These are phyloP conservation scores for Lanmaoa rubissima DNA, from an alignment of 768 basidiomycete genomes.

Conservation along the genomic window DNA sequence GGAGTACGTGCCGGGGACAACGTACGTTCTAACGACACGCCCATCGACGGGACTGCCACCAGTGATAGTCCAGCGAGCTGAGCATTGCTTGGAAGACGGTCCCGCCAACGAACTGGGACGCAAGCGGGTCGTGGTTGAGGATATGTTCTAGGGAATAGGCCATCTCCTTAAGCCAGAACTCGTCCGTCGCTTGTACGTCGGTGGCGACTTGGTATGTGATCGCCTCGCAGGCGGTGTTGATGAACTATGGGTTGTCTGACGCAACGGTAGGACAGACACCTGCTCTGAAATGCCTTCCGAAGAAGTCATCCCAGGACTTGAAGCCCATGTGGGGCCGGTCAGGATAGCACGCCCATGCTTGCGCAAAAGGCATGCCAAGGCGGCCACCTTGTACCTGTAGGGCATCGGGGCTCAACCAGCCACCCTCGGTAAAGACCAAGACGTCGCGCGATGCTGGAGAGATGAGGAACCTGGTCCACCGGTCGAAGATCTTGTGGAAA, in stretches of 20 bases:
- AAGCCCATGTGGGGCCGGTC: constrained; percentile 43
- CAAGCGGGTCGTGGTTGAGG: constrained; percentile 42
- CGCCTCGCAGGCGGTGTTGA: constrained; percentile 56
- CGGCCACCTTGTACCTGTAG: constrained; percentile 9
- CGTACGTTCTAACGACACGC: constrained; percentile 36
- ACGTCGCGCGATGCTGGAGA: constrained; percentile 43
- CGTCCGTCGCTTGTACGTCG: constrained; percentile 41
- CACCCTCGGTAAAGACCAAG: constrained; percentile 36
- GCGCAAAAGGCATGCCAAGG: constrained; percentile 32
- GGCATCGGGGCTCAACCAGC: constrained; percentile 49
- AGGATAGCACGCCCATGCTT: constrained; percentile 44
- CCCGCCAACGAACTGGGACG: constrained; percentile 46
- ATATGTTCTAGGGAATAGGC: constrained; percentile 60
- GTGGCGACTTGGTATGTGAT: constrained; percentile 40
- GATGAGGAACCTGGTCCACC: constrained; percentile 48
- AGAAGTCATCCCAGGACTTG: constrained; percentile 55
- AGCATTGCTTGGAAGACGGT: constrained; percentile 60
- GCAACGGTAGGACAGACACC: constrained; percentile 40
- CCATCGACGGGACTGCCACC: constrained; percentile 62
- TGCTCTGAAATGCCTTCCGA: constrained; percentile 43
- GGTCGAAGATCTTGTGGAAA: constrained; percentile 42
- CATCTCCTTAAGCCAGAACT: constrained; percentile 62
- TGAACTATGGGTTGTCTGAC: constrained; percentile 31
- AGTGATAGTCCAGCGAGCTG: constrained; percentile 53
- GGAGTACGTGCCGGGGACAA: constrained; percentile 53